A percentile compares a stretch with the other conserved stretches of the same genome.
Evolutionary conservation across 1,284 basidiomycete genomes (phyloP).

Genomic region (Cryptococcus sp.): DNA sequence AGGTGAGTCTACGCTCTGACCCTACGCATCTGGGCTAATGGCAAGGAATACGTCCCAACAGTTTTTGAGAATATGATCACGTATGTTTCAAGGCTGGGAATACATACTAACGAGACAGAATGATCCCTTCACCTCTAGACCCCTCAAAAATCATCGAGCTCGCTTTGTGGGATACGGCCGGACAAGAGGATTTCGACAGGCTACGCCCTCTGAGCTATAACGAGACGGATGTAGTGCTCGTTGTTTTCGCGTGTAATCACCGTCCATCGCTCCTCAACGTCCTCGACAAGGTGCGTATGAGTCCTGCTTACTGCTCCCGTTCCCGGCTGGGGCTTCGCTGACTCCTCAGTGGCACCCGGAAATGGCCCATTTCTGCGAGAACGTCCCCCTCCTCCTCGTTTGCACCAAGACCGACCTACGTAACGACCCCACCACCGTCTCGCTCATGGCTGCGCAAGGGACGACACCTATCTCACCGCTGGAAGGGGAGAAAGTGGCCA

Average conservation of each 20-base stretch:
- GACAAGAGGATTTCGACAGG: constrained; percentile 96
- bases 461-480: constrained; percentile 73
- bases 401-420: constrained; percentile 92
- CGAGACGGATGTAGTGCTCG: constrained; percentile 92
- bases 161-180: constrained; percentile 96
- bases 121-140: constrained; percentile 67
- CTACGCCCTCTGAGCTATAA: constrained; percentile 91
- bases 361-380: constrained; percentile 94
- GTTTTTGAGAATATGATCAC: constrained; percentile 98
- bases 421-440: constrained; percentile 74
- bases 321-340: not conserved
- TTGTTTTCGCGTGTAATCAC: constrained; percentile 96
- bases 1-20: constrained; percentile 55
- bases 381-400: constrained; percentile 85
- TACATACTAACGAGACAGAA: constrained; percentile 91
- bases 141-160: constrained; percentile 81
- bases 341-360: constrained; percentile 85
- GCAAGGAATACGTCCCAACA: constrained; percentile 80
- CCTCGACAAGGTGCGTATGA: constrained; percentile 57
- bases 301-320: too few relatives aligned
- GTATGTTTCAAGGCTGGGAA: constrained; percentile 43
- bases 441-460: constrained; percentile 91
- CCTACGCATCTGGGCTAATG: not conserved
- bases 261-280: constrained; percentile 92
- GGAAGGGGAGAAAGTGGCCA: constrained; percentile 72